Percentiles rank a stretch among this genome's conserved stretches.
Conservation (phyloP, 257 asterid species). For the Solanum virginianum region DNA sequence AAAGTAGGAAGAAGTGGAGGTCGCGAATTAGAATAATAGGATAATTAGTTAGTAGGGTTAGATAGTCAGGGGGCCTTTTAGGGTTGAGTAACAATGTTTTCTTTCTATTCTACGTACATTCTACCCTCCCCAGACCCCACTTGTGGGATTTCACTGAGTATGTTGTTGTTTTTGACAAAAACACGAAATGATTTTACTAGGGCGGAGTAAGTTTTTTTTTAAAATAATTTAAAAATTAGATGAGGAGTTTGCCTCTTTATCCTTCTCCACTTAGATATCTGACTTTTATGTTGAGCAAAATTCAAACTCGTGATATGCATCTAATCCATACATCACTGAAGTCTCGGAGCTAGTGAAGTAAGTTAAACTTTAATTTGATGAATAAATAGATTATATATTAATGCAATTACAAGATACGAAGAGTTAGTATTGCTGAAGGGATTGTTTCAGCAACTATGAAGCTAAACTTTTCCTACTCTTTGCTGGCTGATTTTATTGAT, state of each 20-base stretch:
- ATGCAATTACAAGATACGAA: background rate
- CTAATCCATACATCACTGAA: background rate
- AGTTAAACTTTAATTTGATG: background rate
- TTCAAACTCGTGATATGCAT: background rate
- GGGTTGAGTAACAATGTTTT: no score
- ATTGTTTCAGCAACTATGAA: background rate
- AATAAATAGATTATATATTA: background rate
- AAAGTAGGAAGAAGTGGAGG: no score
- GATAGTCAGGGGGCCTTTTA: no score
- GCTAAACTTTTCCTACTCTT: background rate
- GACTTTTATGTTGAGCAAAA: background rate
- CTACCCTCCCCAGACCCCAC: no score
- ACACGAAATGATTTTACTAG: background rate
- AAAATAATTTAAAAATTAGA: background rate
- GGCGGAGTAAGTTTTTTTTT: background rate
- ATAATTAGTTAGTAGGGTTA: no score
- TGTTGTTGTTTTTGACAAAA: no score
- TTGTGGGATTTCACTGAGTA: no score
- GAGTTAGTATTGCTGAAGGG: background rate
- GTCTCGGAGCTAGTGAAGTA: background rate
- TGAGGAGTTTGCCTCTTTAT: accelerated
- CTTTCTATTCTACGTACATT: no score
- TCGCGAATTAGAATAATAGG: no score
- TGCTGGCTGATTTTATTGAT: background rate
- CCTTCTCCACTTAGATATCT: background rate